Evolutionary conservation across 371 early-diverging fungal genomes (phyloP).

Genomic region (Mortierella sp.): DNA sequence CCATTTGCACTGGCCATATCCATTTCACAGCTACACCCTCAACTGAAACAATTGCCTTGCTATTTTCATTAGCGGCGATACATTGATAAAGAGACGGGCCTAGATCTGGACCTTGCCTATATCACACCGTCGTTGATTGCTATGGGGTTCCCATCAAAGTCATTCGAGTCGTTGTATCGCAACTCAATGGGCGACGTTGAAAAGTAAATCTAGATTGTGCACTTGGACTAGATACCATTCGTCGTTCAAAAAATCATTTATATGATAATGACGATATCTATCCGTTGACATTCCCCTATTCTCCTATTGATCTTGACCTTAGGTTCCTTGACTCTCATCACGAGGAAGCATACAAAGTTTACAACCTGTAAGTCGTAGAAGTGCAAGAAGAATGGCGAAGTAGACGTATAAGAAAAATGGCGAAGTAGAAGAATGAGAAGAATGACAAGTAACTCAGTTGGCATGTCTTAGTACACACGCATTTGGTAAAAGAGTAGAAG

Average conservation of each 20-base stretch:
- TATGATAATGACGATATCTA: not conserved
- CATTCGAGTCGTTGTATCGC: slow-evolving; percentile 75
- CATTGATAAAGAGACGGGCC: slow-evolving; percentile 59
- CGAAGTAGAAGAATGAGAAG: not conserved
- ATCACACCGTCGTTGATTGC: slow-evolving; percentile 76
- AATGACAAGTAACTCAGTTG: too few relatives aligned
- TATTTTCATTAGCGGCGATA: slow-evolving; percentile 58
- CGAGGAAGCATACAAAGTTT: slow-evolving; percentile 72
- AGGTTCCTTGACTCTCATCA: slow-evolving; percentile 75
- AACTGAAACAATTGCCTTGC: not conserved
- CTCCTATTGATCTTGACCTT: slow-evolving; percentile 1
- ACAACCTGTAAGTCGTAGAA: slow-evolving; percentile 68
- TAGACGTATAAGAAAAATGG: not conserved
- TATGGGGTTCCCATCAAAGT: slow-evolving; percentile 77
- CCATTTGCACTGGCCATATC: not conserved
- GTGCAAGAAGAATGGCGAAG: not conserved
- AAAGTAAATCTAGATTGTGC: slow-evolving; percentile 57
- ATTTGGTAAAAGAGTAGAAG: too few relatives aligned
- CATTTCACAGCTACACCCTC: not conserved
- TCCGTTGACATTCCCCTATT: slow-evolving; percentile 2
- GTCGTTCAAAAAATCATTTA: not conserved
- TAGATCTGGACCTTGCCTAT: slow-evolving; percentile 78
- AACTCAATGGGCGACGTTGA: slow-evolving; percentile 71
- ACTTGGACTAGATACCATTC: not conserved
- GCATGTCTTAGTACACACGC: too few relatives aligned